Evolutionary conservation across 805 yeast genomes (phyloP).

Genomic region (Lachancea dasiensis): DNA sequence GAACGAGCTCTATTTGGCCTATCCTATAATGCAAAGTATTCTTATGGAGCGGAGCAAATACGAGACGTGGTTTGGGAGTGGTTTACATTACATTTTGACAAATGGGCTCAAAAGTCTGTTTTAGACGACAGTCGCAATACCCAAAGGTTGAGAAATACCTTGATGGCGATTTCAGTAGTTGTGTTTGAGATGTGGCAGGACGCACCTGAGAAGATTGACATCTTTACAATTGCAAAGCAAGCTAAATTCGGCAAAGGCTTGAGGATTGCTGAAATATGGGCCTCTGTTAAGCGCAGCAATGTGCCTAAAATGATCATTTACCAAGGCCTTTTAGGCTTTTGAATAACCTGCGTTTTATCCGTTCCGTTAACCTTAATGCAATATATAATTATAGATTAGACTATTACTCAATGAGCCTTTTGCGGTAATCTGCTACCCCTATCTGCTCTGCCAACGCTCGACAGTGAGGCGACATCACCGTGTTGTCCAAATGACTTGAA

Average conservation of each 20-base stretch:
- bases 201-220: constrained; percentile 24
- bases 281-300: constrained; percentile 12
- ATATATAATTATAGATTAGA: not conserved
- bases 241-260: constrained; percentile 28
- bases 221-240: constrained; percentile 33
- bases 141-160: constrained; percentile 42
- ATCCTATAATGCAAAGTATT: constrained; percentile 33
- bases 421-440: not conserved
- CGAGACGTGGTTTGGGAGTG: constrained; percentile 46
- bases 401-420: not conserved
- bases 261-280: constrained; percentile 22
- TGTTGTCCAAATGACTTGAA: not conserved
- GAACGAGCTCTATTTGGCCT: constrained; percentile 56
- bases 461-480: not conserved
- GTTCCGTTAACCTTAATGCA: not conserved
- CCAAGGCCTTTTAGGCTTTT: constrained; percentile 13
- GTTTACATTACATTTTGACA: constrained; percentile 47
- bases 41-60: constrained; percentile 9
- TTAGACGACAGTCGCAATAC: constrained; percentile 42
- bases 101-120: constrained; percentile 45
- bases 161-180: constrained; percentile 34
- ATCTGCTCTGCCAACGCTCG: not conserved
- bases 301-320: constrained; percentile 12
- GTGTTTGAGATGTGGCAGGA: constrained; percentile 32
- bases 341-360: not conserved